These are phyloP conservation scores for Chamaenerion angustifolium DNA, from an alignment of 345 rosid genomes.

Conservation along the genomic window DNA sequence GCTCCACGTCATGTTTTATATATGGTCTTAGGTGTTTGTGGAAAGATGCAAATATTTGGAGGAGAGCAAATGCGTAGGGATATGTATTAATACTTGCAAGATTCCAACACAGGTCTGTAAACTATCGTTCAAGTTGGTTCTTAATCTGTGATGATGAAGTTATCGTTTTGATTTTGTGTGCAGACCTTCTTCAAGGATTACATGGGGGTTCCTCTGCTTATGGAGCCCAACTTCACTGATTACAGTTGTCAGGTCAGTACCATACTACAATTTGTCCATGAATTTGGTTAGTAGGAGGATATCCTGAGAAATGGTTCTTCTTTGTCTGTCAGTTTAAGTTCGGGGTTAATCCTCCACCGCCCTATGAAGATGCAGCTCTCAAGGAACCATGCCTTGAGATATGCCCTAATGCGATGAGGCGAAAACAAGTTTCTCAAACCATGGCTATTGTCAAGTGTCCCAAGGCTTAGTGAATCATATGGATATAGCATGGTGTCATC, in stretches of 20 bases:
- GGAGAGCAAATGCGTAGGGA: slow-evolving; percentile 84
- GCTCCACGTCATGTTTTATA: too few species aligned
- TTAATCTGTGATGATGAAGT: not conserved
- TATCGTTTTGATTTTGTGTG: not conserved
- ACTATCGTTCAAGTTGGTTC: not conserved
- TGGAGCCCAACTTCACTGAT: slow-evolving; percentile 87
- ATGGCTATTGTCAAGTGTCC: slow-evolving; percentile 33
- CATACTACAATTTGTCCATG: not conserved
- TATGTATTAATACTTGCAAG: slow-evolving; percentile 80
- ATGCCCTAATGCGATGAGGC: slow-evolving; percentile 46
- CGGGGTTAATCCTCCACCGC: slow-evolving; percentile 54
- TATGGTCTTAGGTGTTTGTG: slow-evolving; percentile 46
- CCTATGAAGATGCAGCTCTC: slow-evolving; percentile 38
- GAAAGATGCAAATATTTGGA: slow-evolving; percentile 85
- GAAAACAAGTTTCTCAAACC: slow-evolving; percentile 12
- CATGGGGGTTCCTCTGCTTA: slow-evolving; percentile 74
- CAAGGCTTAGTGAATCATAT: slow-evolving; percentile 31
- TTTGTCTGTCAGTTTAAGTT: slow-evolving; percentile 51
- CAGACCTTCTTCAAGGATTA: slow-evolving; percentile 71
- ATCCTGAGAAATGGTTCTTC: not conserved
- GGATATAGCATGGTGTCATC: too few species aligned
- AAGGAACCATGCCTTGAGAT: slow-evolving; percentile 65
- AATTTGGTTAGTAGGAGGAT: not conserved
- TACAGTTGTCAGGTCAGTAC: slow-evolving; percentile 70
- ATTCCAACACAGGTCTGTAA: slow-evolving; percentile 78